A percentile compares a stretch with the other conserved stretches of the same genome.
These are phyloP conservation scores for Quercus mongolica DNA, from an alignment of 306 rosid genomes.

Conservation along the genomic window DNA sequence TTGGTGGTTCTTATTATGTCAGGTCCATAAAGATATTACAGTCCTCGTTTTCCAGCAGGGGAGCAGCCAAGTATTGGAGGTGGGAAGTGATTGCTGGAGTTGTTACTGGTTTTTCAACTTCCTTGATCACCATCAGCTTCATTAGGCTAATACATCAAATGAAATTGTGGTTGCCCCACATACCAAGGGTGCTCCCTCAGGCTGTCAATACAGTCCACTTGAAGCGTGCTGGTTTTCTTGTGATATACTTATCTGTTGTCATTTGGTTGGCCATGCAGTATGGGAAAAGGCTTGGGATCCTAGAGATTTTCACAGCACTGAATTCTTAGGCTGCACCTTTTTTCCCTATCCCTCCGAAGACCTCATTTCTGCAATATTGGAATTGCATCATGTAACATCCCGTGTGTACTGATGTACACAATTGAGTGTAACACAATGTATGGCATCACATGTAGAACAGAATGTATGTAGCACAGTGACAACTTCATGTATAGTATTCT, in stretches of 20 bases:
- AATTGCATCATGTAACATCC: conserved; percentile 10
- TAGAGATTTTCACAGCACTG: conserved; percentile 41
- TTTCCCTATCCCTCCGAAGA: background rate
- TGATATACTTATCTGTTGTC: conserved; percentile 56
- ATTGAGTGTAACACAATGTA: background rate
- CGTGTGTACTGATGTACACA: background rate
- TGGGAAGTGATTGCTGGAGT: conserved; percentile 72
- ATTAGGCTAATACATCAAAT: conserved; percentile 42
- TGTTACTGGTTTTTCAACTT: conserved; percentile 58
- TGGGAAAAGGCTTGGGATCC: conserved; percentile 60
- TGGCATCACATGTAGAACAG: background rate
- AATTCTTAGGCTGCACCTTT: conserved; percentile 32
- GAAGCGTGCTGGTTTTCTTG: conserved; percentile 49
- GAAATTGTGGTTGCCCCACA: conserved; percentile 34
- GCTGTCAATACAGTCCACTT: conserved; percentile 26
- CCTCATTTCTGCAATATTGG: conserved; percentile 14
- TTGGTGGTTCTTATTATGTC: conserved; percentile 28
- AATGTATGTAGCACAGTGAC: background rate
- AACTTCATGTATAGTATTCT: background rate
- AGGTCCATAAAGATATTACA: conserved; percentile 57
- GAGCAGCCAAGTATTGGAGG: conserved; percentile 48
- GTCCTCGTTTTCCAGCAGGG: conserved; percentile 46
- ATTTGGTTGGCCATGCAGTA: conserved; percentile 65
- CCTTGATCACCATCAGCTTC: conserved; percentile 61
- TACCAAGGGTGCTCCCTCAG: conserved; percentile 20